These are phyloP conservation scores for Theileria orientalis DNA, from an alignment of 169 alveolate species.

Conservation along the genomic window DNA sequence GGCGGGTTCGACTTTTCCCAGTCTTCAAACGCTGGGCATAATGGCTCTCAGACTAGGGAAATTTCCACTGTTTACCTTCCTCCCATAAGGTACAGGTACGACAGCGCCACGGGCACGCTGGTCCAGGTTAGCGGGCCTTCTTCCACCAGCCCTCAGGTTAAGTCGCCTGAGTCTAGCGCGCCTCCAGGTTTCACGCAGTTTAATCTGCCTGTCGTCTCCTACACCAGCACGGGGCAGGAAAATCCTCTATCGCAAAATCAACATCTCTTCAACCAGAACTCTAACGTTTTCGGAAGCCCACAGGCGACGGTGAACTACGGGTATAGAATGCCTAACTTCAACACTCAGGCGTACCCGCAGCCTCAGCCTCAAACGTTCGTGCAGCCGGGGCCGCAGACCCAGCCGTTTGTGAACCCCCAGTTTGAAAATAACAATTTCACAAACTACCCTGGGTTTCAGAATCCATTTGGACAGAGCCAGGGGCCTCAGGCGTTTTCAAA, in stretches of 20 bases:
- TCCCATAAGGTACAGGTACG: constrained; percentile 60
- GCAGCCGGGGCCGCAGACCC: no score
- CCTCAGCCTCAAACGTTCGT: no score
- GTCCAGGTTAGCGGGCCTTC: constrained; percentile 36
- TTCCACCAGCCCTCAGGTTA: constrained; percentile 1
- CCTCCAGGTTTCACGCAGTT: neutral
- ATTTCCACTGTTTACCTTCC: constrained; percentile 65
- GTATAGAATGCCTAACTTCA: neutral
- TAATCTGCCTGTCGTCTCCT: neutral
- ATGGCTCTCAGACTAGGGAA: constrained; percentile 19
- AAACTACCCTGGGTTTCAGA: no score
- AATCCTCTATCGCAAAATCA: neutral
- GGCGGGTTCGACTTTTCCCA: neutral
- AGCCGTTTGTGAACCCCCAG: no score
- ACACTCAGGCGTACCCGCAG: no score
- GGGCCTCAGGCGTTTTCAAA: neutral
- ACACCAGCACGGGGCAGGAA: neutral
- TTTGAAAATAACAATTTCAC: no score
- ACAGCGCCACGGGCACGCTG: constrained; percentile 46
- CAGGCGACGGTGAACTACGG: neutral
- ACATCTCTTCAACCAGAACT: neutral
- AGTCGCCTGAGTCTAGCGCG: neutral
- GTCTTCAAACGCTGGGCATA: neutral
- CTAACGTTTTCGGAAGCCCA: neutral
- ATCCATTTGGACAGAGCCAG: neutral